Evolutionary conservation across 2,329 filamentous ascomycete species (phyloP).

Genomic region (Neofusicoccum kwambonambiense): DNA sequence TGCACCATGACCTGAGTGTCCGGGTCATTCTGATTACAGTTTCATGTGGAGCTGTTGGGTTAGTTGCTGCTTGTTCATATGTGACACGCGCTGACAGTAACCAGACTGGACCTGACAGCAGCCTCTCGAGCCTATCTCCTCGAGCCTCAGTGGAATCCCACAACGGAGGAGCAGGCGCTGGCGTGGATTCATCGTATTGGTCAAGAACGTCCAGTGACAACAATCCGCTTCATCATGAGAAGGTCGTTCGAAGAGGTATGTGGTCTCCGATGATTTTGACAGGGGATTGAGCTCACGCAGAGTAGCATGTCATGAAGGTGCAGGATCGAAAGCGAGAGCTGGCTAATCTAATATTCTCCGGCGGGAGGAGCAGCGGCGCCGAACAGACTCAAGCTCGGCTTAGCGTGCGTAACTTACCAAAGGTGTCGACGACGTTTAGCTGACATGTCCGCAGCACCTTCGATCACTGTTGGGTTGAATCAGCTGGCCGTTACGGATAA

Average conservation of each 20-base stretch:
- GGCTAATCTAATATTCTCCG: not conserved
- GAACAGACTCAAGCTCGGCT: not conserved
- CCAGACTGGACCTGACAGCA: conserved; percentile 47
- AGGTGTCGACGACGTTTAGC: not conserved
- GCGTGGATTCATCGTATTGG: conserved; percentile 41
- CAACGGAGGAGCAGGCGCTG: conserved; percentile 46
- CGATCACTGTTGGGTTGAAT: not conserved
- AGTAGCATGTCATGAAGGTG: not conserved
- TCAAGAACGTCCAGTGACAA: not conserved
- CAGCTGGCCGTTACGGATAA: not conserved
- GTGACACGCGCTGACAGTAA: not conserved
- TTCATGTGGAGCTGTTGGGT: conserved; percentile 55
- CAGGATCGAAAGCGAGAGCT: not conserved
- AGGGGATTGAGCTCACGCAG: not conserved
- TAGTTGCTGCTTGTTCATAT: conserved; percentile 21
- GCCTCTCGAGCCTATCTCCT: conserved; percentile 51
- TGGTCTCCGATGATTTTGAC: too few species aligned
- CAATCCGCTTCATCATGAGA: not conserved
- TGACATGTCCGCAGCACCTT: not conserved
- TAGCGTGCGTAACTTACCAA: not conserved
- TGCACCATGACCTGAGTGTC: conserved; percentile 39
- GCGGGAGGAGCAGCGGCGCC: not conserved
- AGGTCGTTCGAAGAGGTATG: not conserved
- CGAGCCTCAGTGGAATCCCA: conserved; percentile 53
- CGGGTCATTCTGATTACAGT: conserved; percentile 51